Evolutionary conservation across 345 rosid genomes (phyloP).

Genomic region (Triadica sebifera): DNA sequence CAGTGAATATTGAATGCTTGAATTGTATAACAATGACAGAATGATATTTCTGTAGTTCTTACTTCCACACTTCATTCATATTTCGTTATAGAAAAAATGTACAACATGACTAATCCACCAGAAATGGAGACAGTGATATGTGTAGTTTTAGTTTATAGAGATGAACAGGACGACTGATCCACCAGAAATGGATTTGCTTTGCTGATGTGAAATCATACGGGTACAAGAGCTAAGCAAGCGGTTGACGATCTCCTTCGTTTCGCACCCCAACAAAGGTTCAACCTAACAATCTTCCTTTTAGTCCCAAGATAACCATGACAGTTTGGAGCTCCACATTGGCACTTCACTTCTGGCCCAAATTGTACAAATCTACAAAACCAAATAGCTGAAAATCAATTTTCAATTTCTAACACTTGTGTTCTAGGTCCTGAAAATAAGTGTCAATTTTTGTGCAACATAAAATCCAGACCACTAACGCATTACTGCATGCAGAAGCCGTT

Average conservation of each 20-base stretch:
- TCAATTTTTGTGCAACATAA: not conserved
- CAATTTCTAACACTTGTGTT: not conserved
- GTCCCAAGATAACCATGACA: slow-evolving; percentile 84
- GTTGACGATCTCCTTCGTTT: slow-evolving; percentile 75
- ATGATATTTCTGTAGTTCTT: too few relatives aligned
- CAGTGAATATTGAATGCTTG: too few relatives aligned
- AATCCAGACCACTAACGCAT: too few relatives aligned
- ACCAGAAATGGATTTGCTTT: not conserved
- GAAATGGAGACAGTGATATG: not conserved
- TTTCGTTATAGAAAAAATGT: too few relatives aligned
- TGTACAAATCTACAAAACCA: slow-evolving; percentile 67
- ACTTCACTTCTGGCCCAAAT: slow-evolving; percentile 87
- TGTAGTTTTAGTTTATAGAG: not conserved
- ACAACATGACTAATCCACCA: too few relatives aligned
- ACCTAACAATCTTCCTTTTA: slow-evolving; percentile 53
- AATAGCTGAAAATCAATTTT: not conserved
- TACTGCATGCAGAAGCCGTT: too few relatives aligned
- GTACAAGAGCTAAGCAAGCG: slow-evolving; percentile 33
- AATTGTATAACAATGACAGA: too few relatives aligned
- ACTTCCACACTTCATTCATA: too few relatives aligned
- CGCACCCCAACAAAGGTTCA: slow-evolving; percentile 75
- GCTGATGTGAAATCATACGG: slow-evolving; percentile 18
- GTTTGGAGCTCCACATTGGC: slow-evolving; percentile 71
- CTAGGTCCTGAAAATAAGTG: not conserved
- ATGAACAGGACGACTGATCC: slow-evolving; percentile 13